A percentile compares a stretch with the other conserved stretches of the same genome.
phyloP scores from a whole-genome alignment of 2,329 filamentous ascomycete species.

The Diaporthe vaccinii region DNA sequence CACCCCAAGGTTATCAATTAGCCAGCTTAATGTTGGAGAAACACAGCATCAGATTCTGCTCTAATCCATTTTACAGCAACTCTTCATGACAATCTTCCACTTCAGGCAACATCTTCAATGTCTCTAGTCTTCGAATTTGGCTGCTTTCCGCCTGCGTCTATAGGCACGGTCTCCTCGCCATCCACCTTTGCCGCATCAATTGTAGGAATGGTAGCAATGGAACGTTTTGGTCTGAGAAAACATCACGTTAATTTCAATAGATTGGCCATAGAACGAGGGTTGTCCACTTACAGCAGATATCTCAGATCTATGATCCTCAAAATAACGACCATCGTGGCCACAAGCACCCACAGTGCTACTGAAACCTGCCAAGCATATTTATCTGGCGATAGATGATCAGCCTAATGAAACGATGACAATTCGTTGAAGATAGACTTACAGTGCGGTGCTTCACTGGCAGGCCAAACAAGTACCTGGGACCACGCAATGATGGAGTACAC shows the following conservation, averaged over 20 bases:
- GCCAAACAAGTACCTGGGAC: slow-evolving; percentile 66
- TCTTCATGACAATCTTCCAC: too few species aligned
- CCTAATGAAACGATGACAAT: background rate
- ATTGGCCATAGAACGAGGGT: too few species aligned
- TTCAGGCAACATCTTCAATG: slow-evolving; percentile 7
- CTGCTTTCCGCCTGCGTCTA: background rate
- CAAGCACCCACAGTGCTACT: slow-evolving; percentile 58
- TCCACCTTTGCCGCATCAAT: slow-evolving; percentile 34
- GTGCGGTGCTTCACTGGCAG: slow-evolving; percentile 63
- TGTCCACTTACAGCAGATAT: slow-evolving; percentile 49
- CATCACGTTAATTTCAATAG: background rate
- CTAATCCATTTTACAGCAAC: too few species aligned
- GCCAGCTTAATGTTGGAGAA: background rate
- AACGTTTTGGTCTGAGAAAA: slow-evolving; percentile 36
- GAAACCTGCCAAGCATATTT: slow-evolving; percentile 63
- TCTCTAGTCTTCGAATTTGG: slow-evolving; percentile 23
- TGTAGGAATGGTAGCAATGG: background rate
- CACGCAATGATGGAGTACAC: slow-evolving; percentile 66
- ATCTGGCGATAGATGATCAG: slow-evolving; percentile 46
- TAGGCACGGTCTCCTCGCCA: slow-evolving; percentile 13
- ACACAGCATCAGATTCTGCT: background rate
- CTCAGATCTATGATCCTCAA: slow-evolving; percentile 60
- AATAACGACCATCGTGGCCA: slow-evolving; percentile 59
- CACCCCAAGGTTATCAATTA: background rate
- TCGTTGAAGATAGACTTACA: slow-evolving; percentile 50